Conservation (phyloP, 2,329 filamentous ascomycete genomes). For the Aspergillus brasiliensis region DNA sequence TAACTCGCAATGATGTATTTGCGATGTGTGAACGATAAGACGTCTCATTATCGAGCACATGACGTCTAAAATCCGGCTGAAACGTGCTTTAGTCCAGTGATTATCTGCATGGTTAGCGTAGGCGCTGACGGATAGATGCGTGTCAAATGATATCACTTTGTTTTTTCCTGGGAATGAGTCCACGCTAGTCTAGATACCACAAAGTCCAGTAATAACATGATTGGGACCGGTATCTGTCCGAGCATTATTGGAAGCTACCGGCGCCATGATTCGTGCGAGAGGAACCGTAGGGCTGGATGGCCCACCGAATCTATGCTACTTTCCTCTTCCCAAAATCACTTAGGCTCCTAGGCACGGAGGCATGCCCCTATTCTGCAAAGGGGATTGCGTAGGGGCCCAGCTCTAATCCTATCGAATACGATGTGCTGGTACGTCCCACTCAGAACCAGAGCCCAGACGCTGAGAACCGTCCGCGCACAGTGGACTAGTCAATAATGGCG, state of each 20-base stretch:
- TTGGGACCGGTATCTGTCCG: not conserved
- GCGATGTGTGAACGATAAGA: not conserved
- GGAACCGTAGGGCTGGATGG: slow-evolving; percentile 1
- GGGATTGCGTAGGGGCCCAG: not conserved
- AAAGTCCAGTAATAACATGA: not conserved
- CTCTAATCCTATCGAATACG: not conserved
- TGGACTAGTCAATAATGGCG: not conserved
- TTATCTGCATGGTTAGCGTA: not conserved
- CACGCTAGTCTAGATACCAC: not conserved
- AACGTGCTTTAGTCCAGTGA: not conserved
- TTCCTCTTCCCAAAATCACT: not conserved
- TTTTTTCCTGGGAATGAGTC: not conserved
- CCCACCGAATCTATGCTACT: not conserved
- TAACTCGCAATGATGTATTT: not conserved
- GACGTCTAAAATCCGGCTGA: not conserved
- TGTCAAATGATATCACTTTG: slow-evolving; percentile 4
- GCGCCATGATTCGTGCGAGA: not conserved
- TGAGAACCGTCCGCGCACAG: not conserved
- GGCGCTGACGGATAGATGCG: not conserved
- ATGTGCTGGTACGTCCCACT: not conserved
- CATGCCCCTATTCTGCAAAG: not conserved
- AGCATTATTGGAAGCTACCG: not conserved
- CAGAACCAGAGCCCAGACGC: not conserved
- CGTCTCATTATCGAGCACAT: not conserved
- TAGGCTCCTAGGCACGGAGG: not conserved